Conservation (phyloP, 345 rosid genomes). For the Citrus medica region DNA sequence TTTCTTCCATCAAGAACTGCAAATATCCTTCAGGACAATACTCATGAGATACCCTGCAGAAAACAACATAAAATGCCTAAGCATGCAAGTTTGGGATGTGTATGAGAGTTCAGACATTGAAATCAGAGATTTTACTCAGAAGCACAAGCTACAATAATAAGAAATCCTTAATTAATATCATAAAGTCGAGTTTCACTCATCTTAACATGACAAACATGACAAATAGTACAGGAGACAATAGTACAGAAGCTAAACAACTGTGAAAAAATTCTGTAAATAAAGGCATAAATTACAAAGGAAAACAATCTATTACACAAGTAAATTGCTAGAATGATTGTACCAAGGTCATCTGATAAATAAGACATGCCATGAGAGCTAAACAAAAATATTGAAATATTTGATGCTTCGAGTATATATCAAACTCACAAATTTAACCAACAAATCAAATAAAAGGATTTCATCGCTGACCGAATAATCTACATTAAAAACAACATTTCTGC, state of each 20-base stretch:
- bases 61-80: conserved; percentile 8
- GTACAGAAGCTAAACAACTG: background rate
- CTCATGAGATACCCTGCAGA: conserved; percentile 31
- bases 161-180: background rate
- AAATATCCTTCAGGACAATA: background rate
- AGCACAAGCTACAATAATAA: background rate
- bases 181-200: background rate
- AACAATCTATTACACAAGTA: background rate
- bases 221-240: background rate
- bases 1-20: conserved; percentile 36
- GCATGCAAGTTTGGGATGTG: background rate
- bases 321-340: background rate
- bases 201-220: background rate
- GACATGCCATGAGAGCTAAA: background rate
- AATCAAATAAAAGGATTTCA: background rate
- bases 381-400: background rate
- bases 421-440: background rate
- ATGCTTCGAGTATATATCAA: background rate
- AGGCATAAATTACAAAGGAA: background rate
- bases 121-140: background rate
- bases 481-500: background rate
- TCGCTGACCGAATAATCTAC: background rate
- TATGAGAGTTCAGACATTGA: background rate
- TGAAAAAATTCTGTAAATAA: background rate
- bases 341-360: background rate